Base-by-base conservation (phyloP, 345 rosid genomes). In the Physaria fendleri region DNA sequence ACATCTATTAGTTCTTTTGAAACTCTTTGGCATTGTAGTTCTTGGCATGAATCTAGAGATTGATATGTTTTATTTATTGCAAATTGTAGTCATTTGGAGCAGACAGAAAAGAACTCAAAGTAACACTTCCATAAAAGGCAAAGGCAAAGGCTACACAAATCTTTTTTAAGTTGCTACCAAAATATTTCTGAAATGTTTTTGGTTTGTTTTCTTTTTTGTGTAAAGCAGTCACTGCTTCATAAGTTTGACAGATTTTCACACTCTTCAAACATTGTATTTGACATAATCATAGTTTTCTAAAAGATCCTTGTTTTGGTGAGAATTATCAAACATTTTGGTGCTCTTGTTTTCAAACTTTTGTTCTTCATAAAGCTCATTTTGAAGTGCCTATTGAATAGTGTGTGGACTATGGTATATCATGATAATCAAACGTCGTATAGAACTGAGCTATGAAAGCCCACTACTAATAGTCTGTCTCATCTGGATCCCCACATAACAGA, bases 41-140 rank as follows among this genome's bases (percentile, higher is more conserved):
- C 13, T 24, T 13, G 24, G 23, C 40, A 45, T 66, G 49, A 66
- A 29, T 56, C 17, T 23, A 34, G 39, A 29, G 51, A 48, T 48
- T 46, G 29, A 57, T 6, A 3, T 16, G 7, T 28, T n/a, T 59
- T 49, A 2, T 40, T n/a, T 22, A 6, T 41, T 59, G 41, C n/a
- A 32, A 45, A 39, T 50, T 56, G 69, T 84, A 85, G 97, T 68
- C 88, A 0, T 87, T 42, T 39, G 99, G 99, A 75, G 79, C 90
- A 50, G 99, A 93, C 65, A 81, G 97, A 83, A 93, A 89, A 76
- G 96, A 85, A 62, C 69, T 85, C 17, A 80, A 83, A 70, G 81
- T 65, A 16, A 76, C 74, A 52, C 99, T 93, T 72, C 85, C 95
- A 35, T 83, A 64, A 75, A 16, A 56, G 58, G 12, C 1, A 7